Evolutionary conservation across 2,329 filamentous ascomycete species (phyloP).

Genomic region (Colletotrichum tanaceti): DNA sequence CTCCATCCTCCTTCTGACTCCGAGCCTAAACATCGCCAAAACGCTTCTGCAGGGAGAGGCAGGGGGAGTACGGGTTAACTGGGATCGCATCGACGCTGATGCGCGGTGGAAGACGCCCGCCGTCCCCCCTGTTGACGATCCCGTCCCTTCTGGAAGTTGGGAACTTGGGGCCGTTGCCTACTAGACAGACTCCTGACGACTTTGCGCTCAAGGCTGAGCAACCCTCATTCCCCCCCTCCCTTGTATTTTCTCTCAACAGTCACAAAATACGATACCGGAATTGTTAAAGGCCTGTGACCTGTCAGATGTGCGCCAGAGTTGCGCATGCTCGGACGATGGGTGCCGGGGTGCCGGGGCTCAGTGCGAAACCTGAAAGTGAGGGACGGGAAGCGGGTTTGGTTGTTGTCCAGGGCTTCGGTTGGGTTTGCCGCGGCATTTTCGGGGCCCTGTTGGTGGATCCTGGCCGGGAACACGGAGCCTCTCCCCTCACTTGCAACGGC

Average conservation of each 20-base stretch:
- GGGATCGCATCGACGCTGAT: not conserved
- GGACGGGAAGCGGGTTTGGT: too few species aligned
- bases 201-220: not conserved
- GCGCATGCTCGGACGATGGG: conserved; percentile 16
- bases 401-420: conserved; percentile 11
- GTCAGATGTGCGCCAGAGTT: conserved; percentile 12
- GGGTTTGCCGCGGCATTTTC: not conserved
- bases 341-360: too few species aligned
- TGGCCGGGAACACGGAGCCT: not conserved
- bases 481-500: conserved; percentile 24
- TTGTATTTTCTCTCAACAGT: too few species aligned
- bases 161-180: not conserved
- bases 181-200: not conserved
- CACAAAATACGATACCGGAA: not conserved
- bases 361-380: too few species aligned
- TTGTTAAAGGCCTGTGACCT: conserved; percentile 4
- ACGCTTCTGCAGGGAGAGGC: conserved; percentile 14
- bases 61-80: not conserved
- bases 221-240: too few species aligned
- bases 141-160: not conserved
- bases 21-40: conserved; percentile 35
- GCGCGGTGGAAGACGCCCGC: not conserved
- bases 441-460: too few species aligned
- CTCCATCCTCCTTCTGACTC: not conserved
- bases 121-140: conserved; percentile 4